Percentiles rank a stretch among this genome's conserved stretches.
Conservation (phyloP, 2,329 filamentous ascomycete species). For the Claviceps citrina region DNA sequence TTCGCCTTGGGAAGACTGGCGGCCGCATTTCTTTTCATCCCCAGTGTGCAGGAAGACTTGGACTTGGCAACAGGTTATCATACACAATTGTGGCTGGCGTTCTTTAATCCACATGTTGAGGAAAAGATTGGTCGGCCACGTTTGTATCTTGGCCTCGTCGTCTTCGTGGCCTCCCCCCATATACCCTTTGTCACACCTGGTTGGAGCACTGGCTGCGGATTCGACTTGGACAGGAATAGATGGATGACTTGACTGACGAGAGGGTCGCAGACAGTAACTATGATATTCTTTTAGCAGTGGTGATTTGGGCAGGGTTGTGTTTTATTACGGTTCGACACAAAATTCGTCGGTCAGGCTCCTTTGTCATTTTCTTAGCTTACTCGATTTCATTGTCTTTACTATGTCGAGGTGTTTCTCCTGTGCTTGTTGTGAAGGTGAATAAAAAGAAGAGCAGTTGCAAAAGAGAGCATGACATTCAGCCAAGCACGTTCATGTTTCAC, state of each 20-base stretch:
- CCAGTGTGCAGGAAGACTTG: neutral
- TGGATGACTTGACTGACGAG: constrained; percentile 14
- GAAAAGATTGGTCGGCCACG: constrained; percentile 9
- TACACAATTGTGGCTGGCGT: constrained; percentile 9
- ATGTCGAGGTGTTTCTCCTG: neutral
- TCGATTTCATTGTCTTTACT: constrained; percentile 22
- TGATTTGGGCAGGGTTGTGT: constrained; percentile 18
- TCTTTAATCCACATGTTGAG: constrained; percentile 9
- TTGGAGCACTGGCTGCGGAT: constrained; percentile 18
- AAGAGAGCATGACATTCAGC: no score
- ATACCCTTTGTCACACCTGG: constrained; percentile 16
- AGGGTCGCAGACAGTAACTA: constrained; percentile 18
- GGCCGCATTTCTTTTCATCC: constrained; percentile 3
- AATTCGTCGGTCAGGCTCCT: constrained; percentile 17
- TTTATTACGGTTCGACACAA: constrained; percentile 17
- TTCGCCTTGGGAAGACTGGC: neutral
- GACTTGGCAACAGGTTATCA: constrained; percentile 5
- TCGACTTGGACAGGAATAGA: constrained; percentile 20
- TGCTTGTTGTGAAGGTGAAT: neutral
- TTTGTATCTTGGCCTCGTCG: constrained; percentile 9
- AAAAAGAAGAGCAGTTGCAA: no score
- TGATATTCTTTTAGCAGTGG: constrained; percentile 27
- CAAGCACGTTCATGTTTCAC: no score
- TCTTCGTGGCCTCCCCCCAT: constrained; percentile 12
- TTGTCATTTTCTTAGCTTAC: constrained; percentile 25